phyloP scores from a whole-genome alignment of 179 eudicot species.

The Spergularia azorica region DNA sequence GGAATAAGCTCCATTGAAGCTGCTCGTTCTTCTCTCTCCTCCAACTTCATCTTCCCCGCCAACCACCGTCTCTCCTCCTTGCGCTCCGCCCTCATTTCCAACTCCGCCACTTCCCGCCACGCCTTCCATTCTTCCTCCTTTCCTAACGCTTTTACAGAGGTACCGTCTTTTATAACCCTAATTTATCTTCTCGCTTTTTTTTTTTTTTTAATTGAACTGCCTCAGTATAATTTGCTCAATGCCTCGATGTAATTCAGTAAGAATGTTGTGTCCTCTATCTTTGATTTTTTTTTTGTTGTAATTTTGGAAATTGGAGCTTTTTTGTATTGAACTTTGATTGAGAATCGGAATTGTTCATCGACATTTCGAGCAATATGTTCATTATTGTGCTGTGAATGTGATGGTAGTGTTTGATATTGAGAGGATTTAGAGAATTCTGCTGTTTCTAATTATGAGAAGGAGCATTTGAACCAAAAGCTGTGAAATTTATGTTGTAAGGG shows the following conservation, averaged over 20 bases:
- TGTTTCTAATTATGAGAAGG: neutral
- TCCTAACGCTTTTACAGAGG: constrained; percentile 33
- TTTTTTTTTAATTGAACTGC: neutral
- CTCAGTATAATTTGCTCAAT: neutral
- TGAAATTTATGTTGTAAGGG: neutral
- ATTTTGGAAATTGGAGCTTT: no score
- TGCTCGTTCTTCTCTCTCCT: constrained; percentile 36
- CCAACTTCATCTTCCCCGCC: constrained; percentile 33
- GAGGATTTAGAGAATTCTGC: neutral
- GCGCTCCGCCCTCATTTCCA: constrained; percentile 28
- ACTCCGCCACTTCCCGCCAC: neutral
- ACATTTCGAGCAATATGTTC: no score
- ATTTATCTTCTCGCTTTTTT: neutral
- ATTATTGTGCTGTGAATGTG: neutral
- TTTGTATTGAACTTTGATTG: no score
- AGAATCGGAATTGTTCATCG: no score
- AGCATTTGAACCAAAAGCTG: neutral
- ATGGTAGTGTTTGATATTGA: neutral
- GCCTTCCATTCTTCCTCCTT: neutral
- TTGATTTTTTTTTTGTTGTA: no score
- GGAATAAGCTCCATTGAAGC: constrained; percentile 26
- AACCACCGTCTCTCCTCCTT: constrained; percentile 18
- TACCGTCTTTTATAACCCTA: constrained; percentile 9
- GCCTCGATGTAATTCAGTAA: no score
- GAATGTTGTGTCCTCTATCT: no score